phyloP scores from a whole-genome alignment of 495 filamentous ascomycete species.

The Gamarada debralockiae region DNA sequence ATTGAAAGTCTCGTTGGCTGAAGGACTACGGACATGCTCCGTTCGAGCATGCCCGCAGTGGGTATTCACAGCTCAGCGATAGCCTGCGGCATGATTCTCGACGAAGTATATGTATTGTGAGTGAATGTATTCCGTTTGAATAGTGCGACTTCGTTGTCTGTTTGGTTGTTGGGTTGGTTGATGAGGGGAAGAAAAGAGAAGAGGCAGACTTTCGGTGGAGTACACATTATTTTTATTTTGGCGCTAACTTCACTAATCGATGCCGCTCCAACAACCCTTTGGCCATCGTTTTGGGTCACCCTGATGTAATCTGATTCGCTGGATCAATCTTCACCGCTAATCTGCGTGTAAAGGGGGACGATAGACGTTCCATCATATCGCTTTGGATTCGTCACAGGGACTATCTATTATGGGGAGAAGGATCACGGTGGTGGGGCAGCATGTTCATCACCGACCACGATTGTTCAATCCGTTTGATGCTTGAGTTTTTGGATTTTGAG shows the following conservation, averaged over 20 bases:
- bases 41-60: slow-evolving; percentile 61
- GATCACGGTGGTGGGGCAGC: too few relatives aligned
- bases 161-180: slow-evolving; percentile 30
- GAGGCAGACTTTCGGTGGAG: slow-evolving; percentile 12
- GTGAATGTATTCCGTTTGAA: slow-evolving; percentile 34
- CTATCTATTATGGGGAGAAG: too few relatives aligned
- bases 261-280: too few relatives aligned
- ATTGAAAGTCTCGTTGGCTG: slow-evolving; percentile 80
- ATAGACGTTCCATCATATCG: too few relatives aligned
- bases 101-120: slow-evolving; percentile 57
- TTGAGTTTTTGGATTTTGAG: too few relatives aligned
- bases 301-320: not conserved
- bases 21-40: slow-evolving; percentile 61
- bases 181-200: slow-evolving; percentile 25
- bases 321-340: not conserved
- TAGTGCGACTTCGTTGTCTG: slow-evolving; percentile 71
- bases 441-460: too few relatives aligned
- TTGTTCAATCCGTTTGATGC: too few relatives aligned
- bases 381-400: too few relatives aligned
- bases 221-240: too few relatives aligned
- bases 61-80: slow-evolving; percentile 93
- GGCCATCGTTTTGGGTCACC: slow-evolving; percentile 1
- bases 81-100: slow-evolving; percentile 79
- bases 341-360: too few relatives aligned
- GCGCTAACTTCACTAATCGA: too few relatives aligned